phyloP scores from a whole-genome alignment of 2,329 filamentous ascomycete genomes.

The Claviceps fusiformis region DNA sequence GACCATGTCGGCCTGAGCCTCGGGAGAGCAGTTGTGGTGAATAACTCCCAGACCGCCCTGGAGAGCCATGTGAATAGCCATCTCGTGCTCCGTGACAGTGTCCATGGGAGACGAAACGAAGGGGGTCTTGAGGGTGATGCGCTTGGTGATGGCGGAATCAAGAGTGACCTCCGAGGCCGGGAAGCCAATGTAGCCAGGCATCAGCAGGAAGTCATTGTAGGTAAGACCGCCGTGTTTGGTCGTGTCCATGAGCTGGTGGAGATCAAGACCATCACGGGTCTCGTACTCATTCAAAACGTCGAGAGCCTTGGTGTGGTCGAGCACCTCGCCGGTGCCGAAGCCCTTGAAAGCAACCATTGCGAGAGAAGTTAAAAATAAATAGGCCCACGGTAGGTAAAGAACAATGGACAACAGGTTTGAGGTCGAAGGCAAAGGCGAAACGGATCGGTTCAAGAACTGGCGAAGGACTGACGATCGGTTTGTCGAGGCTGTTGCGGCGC shows the following conservation, averaged over 20 bases:
- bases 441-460: constrained; percentile 12
- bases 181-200: constrained; percentile 97
- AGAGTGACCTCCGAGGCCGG: constrained; percentile 77
- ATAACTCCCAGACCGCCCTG: constrained; percentile 87
- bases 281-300: constrained; percentile 73
- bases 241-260: constrained; percentile 79
- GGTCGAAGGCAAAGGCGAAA: constrained; percentile 28
- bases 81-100: constrained; percentile 97
- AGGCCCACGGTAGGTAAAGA: constrained; percentile 4
- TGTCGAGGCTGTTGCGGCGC: constrained; percentile 27
- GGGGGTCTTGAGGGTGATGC: constrained; percentile 89
- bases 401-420: constrained; percentile 18
- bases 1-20: constrained; percentile 97
- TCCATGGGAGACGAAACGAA: constrained; percentile 99
- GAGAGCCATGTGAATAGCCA: constrained; percentile 95
- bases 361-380: constrained; percentile 7
- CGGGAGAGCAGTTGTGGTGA: constrained; percentile 98
- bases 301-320: constrained; percentile 63
- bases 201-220: constrained; percentile 96
- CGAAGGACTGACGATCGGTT: constrained; percentile 17
- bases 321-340: constrained; percentile 39
- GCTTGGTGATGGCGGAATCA: constrained; percentile 87
- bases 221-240: constrained; percentile 86
- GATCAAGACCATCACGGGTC: constrained; percentile 71
- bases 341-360: constrained; percentile 51